Base-by-base conservation (phyloP, 2,329 filamentous ascomycete species). In the Penicillium capsulatum region DNA sequence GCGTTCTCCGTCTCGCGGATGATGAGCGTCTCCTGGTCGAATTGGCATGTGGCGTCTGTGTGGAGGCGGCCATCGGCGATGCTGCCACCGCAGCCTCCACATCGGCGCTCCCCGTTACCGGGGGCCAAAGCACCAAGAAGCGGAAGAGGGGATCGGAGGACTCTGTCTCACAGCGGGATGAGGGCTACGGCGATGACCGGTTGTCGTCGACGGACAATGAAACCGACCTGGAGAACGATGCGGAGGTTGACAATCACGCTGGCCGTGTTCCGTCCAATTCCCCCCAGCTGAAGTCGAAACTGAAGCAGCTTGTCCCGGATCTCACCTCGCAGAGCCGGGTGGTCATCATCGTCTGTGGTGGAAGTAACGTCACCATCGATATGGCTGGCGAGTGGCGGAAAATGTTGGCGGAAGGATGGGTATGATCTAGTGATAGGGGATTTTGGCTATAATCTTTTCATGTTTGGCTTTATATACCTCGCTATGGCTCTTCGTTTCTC, bases 281-380 rank as follows among this genome's bases (percentile, higher is more conserved):
- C 26, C 48, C 48, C 26, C 33, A 45, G 5, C 31, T 62, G 13
- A 52, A 53, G 42, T 66, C 64, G 4, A 61, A 76, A 28, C 59
- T 94, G 55, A 75, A 81, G 56, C 71, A 73, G 51, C 67, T 79
- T 7, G 67, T 89, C 0, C 78, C 83, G 20, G 74, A 75, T 22
- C 74, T 87, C 47, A 81, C 75, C 65, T 69, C 72, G 0, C 68
- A 76, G 41, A 84, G 80, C 60, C 86, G 86, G 49, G 77, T 96
- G 4, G 88, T 96, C 2, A 71, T 96, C 37, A 74, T 94, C 16
- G 80, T 96, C 5, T 97, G 91, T 58, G 91, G 91, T 31, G 86
- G 85, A 3, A 81, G 76, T 15, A 80, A 80, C 59, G 76, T 86
- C 24, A 79, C 76, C 2, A 61, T 83, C 43, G 74, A 77, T 24